Evolutionary conservation across 176 grass and related monocot species (phyloP).

Genomic region (Carex littledalei): DNA sequence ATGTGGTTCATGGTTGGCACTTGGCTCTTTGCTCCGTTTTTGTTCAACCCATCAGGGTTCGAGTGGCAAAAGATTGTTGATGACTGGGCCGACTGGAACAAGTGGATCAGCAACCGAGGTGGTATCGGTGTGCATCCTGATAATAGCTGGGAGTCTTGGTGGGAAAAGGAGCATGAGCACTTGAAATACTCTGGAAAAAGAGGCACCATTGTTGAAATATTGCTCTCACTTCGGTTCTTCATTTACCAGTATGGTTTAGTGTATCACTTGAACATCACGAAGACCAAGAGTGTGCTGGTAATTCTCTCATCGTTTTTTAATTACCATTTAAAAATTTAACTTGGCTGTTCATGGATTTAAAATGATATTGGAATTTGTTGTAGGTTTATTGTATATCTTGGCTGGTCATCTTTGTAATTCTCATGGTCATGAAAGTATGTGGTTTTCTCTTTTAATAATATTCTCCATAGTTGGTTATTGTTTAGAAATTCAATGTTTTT

Average conservation of each 20-base stretch:
- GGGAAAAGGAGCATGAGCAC: slow-evolving; percentile 94
- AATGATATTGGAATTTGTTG: slow-evolving; percentile 12
- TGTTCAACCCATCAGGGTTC: slow-evolving; percentile 94
- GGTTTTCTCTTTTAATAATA: not conserved
- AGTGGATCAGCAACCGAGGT: slow-evolving; percentile 92
- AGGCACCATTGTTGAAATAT: slow-evolving; percentile 73
- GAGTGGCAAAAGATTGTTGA: slow-evolving; percentile 99
- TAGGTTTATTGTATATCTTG: slow-evolving; percentile 90
- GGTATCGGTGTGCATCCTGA: slow-evolving; percentile 79
- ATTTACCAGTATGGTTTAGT: slow-evolving; percentile 97
- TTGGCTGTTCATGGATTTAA: not conserved
- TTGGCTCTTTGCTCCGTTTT: slow-evolving; percentile 91
- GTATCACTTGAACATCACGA: slow-evolving; percentile 89
- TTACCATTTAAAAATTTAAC: not conserved
- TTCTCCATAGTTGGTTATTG: not conserved
- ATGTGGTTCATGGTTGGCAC: slow-evolving; percentile 99
- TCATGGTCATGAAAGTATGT: slow-evolving; percentile 83
- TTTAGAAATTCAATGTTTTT: not conserved
- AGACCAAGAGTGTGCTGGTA: slow-evolving; percentile 80
- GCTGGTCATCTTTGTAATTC: slow-evolving; percentile 75
- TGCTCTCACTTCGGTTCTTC: slow-evolving; percentile 82
- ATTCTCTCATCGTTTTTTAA: not conserved
- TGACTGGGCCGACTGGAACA: slow-evolving; percentile 97
- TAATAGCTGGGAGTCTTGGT: slow-evolving; percentile 99
- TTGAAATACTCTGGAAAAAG: slow-evolving; percentile 80